Evolutionary conservation across 495 filamentous ascomycete species (phyloP).

Genomic region (Aspergillus diversus): DNA sequence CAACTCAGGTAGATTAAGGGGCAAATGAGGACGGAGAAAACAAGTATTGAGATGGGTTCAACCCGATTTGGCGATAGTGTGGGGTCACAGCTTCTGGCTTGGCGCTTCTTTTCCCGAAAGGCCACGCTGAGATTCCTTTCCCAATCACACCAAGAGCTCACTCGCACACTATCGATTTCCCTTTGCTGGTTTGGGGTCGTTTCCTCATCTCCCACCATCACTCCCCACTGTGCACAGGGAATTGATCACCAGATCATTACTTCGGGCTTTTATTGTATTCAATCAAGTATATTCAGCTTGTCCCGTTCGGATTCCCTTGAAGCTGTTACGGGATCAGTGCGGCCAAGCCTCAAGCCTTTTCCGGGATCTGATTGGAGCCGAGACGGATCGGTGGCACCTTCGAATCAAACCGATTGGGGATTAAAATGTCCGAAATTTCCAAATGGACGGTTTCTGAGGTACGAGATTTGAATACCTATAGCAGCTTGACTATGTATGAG

Average conservation of each 20-base stretch:
- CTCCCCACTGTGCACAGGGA: too few species aligned
- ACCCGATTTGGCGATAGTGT: not conserved
- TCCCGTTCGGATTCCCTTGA: not conserved
- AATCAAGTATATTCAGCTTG: not conserved
- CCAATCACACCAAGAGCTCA: not conserved
- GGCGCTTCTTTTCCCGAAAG: not conserved
- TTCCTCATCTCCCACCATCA: not conserved
- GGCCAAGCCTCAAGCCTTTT: not conserved
- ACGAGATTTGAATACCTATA: conserved; percentile 17
- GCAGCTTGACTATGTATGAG: conserved; percentile 4
- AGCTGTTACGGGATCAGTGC: not conserved
- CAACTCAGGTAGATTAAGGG: too few species aligned
- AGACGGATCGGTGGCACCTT: not conserved
- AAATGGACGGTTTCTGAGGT: conserved; percentile 52
- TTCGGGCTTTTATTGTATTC: not conserved
- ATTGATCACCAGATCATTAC: too few species aligned
- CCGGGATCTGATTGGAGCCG: not conserved
- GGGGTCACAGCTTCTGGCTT: not conserved
- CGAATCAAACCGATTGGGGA: not conserved
- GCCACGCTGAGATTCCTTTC: not conserved
- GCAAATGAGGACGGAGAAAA: too few species aligned
- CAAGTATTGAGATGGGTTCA: not conserved
- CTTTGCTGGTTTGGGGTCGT: not conserved
- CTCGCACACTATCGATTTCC: not conserved
- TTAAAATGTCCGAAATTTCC: conserved; percentile 40